phyloP scores from a whole-genome alignment of 1,284 basidiomycete genomes.

The Coriolopsis trogii region DNA sequence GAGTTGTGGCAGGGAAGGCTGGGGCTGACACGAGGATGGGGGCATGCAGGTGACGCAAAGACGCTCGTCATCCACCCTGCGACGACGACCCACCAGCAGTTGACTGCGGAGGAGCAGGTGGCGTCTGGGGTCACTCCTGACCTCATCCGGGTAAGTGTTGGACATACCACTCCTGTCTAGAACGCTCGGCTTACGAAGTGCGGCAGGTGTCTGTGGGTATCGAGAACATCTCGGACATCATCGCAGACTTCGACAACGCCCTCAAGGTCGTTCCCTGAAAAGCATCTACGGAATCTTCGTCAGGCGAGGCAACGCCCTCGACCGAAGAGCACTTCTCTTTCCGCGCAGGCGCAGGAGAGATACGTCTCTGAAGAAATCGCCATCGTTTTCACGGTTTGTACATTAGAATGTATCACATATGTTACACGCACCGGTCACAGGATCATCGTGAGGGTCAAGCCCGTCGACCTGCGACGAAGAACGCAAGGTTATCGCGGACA shows the following conservation, averaged over 20 bases:
- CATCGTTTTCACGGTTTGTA: too few relatives aligned
- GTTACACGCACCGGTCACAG: too few relatives aligned
- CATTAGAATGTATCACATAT: too few relatives aligned
- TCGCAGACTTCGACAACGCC: constrained; percentile 81
- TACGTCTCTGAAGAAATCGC: too few relatives aligned
- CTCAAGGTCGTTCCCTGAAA: constrained; percentile 37
- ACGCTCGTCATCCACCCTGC: constrained; percentile 85
- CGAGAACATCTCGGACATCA: constrained; percentile 84
- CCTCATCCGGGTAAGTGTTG: constrained; percentile 69
- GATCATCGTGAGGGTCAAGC: too few relatives aligned
- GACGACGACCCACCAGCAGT: constrained; percentile 84
- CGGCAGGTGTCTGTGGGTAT: constrained; percentile 70
- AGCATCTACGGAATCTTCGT: too few relatives aligned
- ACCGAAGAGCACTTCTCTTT: too few relatives aligned
- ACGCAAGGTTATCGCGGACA: not conserved
- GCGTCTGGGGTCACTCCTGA: constrained; percentile 80
- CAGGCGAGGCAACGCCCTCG: too few relatives aligned
- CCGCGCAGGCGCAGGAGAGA: too few relatives aligned
- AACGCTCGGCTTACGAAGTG: constrained; percentile 4
- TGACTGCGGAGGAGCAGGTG: constrained; percentile 69
- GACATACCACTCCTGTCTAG: not conserved
- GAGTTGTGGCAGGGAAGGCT: not conserved
- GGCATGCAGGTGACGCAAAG: constrained; percentile 63
- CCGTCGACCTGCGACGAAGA: constrained; percentile 1
- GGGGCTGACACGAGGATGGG: too few relatives aligned